Evolutionary conservation across 2,329 filamentous ascomycete species (phyloP), one percentile per base, ranked within the genome.

Genomic region (Lithohypha guttulata): DNA sequence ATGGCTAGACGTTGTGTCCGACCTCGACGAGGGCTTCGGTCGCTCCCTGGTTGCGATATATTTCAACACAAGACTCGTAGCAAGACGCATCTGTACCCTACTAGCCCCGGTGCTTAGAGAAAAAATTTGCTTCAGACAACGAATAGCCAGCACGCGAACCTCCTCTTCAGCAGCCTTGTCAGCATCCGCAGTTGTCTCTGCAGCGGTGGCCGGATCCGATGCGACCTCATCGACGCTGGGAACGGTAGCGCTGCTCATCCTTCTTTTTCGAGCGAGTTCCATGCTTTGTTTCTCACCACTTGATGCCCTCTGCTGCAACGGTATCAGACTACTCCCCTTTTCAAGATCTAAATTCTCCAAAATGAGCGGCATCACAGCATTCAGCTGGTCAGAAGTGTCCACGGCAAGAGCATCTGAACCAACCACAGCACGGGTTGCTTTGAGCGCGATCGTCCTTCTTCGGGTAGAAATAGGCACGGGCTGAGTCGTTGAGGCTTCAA

Each of bases 81-180:
- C 85, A 26, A 75, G 68, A 41, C 86, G 78, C 31, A 93, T 80
- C 58, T 95, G 89, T 6, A 77, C 71, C 40, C 84, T 72, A 54
- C 86, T 93, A 46, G 86, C 85, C 10, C 48, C 45, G 17, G 43
- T 47, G 17, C 61, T 63, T 6, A 79, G 77, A 20, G 82, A 70
- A 53, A 93, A 94, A 32, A 95, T 83, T 51, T 81, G 79, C 60
- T 89, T 84, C 40, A 98, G 65, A 55, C 86, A 93, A 52, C 86
- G 80, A 51, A 94, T 69, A 3, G 91, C 89, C 46, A 93, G 66
- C 6, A 93, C 69, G 19, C 83, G 83, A 11, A 86, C 85, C 54
- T 93, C 83, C 62, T 94, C 80, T 60, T 96, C 87, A 2, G 85
- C 87, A 44, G 91, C 66, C 57, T 81, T 84, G 60, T 96, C 91